A percentile compares a stretch with the other conserved stretches of the same genome.
phyloP scores from a whole-genome alignment of 164 flowering plant species.

The Stephania yunnanensis region DNA sequence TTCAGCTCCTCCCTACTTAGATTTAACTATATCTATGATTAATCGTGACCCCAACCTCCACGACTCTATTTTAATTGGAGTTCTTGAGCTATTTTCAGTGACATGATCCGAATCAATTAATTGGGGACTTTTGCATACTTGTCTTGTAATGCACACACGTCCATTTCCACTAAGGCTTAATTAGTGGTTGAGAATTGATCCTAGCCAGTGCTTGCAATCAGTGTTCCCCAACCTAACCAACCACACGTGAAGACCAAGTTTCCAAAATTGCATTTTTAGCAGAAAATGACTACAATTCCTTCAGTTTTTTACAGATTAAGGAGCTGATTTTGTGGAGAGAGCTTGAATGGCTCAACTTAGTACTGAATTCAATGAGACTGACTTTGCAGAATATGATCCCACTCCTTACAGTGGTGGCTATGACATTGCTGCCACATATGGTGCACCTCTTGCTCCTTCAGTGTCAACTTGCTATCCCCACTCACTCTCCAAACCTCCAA shows the following conservation, averaged over 20 bases:
- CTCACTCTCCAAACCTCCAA: constrained; percentile 12
- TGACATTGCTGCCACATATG: constrained; percentile 46
- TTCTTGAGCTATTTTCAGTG: no score
- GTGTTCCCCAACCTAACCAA: not conserved
- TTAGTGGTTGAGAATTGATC: no score
- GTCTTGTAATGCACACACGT: not conserved
- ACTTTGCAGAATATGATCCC: constrained; percentile 57
- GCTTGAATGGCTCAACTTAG: constrained; percentile 18
- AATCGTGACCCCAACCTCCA: no score
- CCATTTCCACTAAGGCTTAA: no score
- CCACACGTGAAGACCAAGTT: not conserved
- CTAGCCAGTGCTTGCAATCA: not conserved
- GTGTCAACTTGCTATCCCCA: constrained; percentile 58
- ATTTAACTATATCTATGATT: no score
- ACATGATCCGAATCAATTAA: no score
- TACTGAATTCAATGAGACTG: constrained; percentile 28
- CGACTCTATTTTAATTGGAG: no score
- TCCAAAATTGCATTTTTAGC: not conserved
- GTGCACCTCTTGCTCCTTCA: constrained; percentile 68
- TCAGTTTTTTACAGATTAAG: not conserved
- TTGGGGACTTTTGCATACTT: no score
- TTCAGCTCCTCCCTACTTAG: no score
- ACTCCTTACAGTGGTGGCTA: constrained; percentile 81
- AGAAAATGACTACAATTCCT: not conserved
- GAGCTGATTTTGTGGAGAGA: not conserved